A percentile compares a stretch with the other conserved stretches of the same genome.
These are phyloP conservation scores for Leishmania braziliensis DNA, from an alignment of 208 protist genomes.

Conservation along the genomic window DNA sequence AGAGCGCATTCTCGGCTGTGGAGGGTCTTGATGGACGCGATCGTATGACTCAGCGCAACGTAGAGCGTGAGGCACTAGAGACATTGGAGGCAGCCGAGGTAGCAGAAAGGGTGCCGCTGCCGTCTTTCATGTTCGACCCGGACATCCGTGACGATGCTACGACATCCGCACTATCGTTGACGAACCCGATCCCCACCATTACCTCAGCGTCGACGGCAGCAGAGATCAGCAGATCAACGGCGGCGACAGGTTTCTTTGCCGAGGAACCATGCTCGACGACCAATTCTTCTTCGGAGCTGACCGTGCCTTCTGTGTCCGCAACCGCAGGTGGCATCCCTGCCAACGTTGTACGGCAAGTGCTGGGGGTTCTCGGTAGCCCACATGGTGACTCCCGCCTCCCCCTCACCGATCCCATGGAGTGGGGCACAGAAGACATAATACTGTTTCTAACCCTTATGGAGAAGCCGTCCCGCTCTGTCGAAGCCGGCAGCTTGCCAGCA, in stretches of 20 bases:
- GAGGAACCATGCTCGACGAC: not conserved
- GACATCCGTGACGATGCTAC: not conserved
- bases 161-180: not conserved
- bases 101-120: slow-evolving; percentile 50
- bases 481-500: not conserved
- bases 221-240: not conserved
- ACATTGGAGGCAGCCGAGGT: slow-evolving; percentile 38
- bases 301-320: not conserved
- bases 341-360: slow-evolving; percentile 23
- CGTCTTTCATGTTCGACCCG: slow-evolving; percentile 51
- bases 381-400: slow-evolving; percentile 57
- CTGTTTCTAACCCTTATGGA: slow-evolving; percentile 53
- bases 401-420: slow-evolving; percentile 62
- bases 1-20: slow-evolving; percentile 35
- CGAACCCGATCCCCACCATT: not conserved
- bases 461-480: not conserved
- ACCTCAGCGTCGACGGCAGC: not conserved
- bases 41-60: slow-evolving; percentile 51
- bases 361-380: slow-evolving; percentile 39
- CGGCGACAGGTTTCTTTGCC: not conserved
- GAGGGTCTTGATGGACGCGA: slow-evolving; percentile 41
- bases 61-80: slow-evolving; percentile 27
- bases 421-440: slow-evolving; percentile 69
- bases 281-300: not conserved
- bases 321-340: slow-evolving; percentile 4